Percentiles rank a stretch among this genome's conserved stretches.
phyloP scores from a whole-genome alignment of 148 eudicot genomes.

The Persicaria maculosa region DNA sequence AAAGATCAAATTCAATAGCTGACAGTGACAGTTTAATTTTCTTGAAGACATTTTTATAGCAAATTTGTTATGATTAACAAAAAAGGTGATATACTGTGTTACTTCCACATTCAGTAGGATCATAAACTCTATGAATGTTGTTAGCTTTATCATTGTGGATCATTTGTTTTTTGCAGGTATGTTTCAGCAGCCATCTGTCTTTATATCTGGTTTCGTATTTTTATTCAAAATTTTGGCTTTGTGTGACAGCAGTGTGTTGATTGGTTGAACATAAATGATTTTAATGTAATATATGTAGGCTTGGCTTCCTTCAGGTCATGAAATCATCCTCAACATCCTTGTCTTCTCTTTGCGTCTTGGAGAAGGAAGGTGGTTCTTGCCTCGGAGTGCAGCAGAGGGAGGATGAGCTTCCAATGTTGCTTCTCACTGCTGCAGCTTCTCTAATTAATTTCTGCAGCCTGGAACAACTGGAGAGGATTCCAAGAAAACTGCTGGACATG shows the following conservation, averaged over 20 bases:
- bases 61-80: neutral
- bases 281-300: constrained; percentile 40
- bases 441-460: constrained; percentile 50
- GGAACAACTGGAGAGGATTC: constrained; percentile 48
- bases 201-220: neutral
- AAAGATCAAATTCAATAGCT: neutral
- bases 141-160: neutral
- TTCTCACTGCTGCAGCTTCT: constrained; percentile 42
- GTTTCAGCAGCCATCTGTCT: neutral
- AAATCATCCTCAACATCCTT: constrained; percentile 26
- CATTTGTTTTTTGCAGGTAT: neutral
- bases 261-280: constrained; percentile 1
- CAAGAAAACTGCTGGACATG: constrained; percentile 26
- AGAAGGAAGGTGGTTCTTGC: constrained; percentile 22
- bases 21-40: neutral
- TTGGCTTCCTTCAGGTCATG: constrained; percentile 54
- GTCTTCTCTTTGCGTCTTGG: constrained; percentile 21
- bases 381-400: constrained; percentile 31
- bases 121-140: neutral
- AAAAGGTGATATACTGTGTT: neutral
- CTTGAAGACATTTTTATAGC: neutral
- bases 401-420: constrained; percentile 39
- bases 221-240: neutral
- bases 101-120: neutral
- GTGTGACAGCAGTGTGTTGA: neutral